Evolutionary conservation across 2,329 filamentous ascomycete species (phyloP).

Genomic region (Paracorniculantispora psalliotae): DNA sequence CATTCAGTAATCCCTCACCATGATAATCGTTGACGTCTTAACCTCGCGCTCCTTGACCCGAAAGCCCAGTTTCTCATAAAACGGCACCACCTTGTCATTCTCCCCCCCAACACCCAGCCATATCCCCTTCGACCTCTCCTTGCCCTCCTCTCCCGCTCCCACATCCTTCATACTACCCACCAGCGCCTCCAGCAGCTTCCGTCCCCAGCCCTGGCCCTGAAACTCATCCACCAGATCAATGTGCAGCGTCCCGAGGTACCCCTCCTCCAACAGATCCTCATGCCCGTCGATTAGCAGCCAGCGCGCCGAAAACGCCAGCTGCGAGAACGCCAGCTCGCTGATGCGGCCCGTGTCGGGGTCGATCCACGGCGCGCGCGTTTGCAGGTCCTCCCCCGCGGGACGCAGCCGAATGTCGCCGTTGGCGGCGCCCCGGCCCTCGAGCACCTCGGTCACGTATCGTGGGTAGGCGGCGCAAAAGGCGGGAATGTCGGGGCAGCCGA

Average conservation of each 20-base stretch:
- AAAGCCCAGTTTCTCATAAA: constrained; percentile 45
- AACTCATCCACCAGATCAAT: constrained; percentile 41
- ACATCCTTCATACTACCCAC: constrained; percentile 31
- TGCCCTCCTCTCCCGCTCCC: not conserved
- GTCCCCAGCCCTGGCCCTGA: constrained; percentile 42
- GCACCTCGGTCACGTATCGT: constrained; percentile 33
- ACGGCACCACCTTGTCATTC: constrained; percentile 43
- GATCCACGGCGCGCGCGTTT: constrained; percentile 30
- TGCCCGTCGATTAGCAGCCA: constrained; percentile 36
- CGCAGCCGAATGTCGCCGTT: constrained; percentile 6
- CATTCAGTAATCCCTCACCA: constrained; percentile 33
- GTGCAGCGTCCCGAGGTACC: constrained; percentile 43
- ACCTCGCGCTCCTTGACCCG: constrained; percentile 31
- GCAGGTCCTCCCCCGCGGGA: not conserved
- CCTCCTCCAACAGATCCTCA: constrained; percentile 26
- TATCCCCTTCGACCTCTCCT: constrained; percentile 27
- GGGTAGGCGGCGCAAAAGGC: constrained; percentile 34
- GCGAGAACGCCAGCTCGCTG: constrained; percentile 30
- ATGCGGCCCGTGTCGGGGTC: constrained; percentile 20
- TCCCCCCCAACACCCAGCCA: constrained; percentile 41
- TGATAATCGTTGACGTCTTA: constrained; percentile 33
- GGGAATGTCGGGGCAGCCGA: constrained; percentile 40
- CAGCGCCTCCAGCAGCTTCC: constrained; percentile 36
- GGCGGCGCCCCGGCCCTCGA: constrained; percentile 19
- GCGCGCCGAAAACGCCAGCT: constrained; percentile 36